A percentile compares a stretch with the other conserved stretches of the same genome.
Conservation (phyloP, 2,329 filamentous ascomycete genomes). For the Claviceps capensis region DNA sequence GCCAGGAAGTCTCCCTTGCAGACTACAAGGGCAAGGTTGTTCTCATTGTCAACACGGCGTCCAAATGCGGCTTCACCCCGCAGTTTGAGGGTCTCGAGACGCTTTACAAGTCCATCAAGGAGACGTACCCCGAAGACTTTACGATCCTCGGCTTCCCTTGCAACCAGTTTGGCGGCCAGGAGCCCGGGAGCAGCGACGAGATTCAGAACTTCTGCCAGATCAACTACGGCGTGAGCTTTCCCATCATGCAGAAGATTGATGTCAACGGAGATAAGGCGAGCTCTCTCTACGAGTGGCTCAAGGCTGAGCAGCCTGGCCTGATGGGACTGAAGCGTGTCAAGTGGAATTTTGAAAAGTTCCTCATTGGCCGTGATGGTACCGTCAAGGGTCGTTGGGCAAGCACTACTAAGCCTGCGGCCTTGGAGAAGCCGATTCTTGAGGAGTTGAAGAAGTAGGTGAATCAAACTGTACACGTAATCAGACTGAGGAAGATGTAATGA, state of each 20-base stretch:
- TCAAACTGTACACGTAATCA: background rate
- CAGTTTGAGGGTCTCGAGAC: slow-evolving; percentile 86
- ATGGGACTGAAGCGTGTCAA: slow-evolving; percentile 84
- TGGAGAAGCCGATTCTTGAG: slow-evolving; percentile 64
- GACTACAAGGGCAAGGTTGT: slow-evolving; percentile 83
- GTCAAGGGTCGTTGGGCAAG: slow-evolving; percentile 81
- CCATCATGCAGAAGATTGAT: slow-evolving; percentile 80
- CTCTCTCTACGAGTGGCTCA: slow-evolving; percentile 52
- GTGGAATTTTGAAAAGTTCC: slow-evolving; percentile 99
- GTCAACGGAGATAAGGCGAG: slow-evolving; percentile 78
- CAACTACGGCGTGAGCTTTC: slow-evolving; percentile 88
- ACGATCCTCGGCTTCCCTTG: slow-evolving; percentile 90
- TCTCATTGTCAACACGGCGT: slow-evolving; percentile 93
- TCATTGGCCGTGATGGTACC: slow-evolving; percentile 72
- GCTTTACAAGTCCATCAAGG: slow-evolving; percentile 67
- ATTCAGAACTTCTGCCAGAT: slow-evolving; percentile 78
- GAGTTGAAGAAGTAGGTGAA: slow-evolving; percentile 46
- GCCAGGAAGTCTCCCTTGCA: slow-evolving; percentile 53
- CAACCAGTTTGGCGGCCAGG: slow-evolving; percentile 92
- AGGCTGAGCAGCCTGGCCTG: slow-evolving; percentile 61
- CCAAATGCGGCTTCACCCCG: slow-evolving; percentile 96
- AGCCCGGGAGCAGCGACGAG: slow-evolving; percentile 69
- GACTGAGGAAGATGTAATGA: background rate
- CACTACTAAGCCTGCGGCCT: slow-evolving; percentile 67
- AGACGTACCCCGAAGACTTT: slow-evolving; percentile 61